Base-by-base conservation (phyloP, 140 eudicot genomes). In the Flaveria floridana region DNA sequence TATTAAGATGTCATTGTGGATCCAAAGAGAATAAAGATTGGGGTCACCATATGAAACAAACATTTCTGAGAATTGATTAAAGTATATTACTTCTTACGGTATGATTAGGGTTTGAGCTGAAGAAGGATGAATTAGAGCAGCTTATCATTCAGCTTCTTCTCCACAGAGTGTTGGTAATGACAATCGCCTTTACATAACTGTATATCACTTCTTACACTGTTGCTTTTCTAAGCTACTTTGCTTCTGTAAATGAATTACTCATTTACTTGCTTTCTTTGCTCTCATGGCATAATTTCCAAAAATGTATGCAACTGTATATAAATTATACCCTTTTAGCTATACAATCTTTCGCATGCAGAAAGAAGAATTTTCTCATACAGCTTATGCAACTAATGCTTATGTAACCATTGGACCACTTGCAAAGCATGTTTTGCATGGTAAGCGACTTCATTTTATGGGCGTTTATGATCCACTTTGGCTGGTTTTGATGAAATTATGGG, bases 291-390 rank as follows among this genome's bases (percentile, higher is more conserved):
- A 30, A 73, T 47, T 34, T 50, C 18, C 64, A 66, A 37, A 70
- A 59, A 18, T 0, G 5, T 30, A 37, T 28, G 34, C 44, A 19
- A 59, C 58, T 77, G 48, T 69, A 72, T 70, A n/a, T 70, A 52
- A 16, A 39, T 69, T 41, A 23, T 70, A 55, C 20, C 20, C 41
- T 75, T 79, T 39, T 41, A 2, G 6, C 20, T 53, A 21, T 59
- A 5, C 8, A 50, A 20, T 59, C 11, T 68, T 39, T 65, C 53
- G 75, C 44, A 64, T 84, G 84, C 88, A 94, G 99, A 90, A 88
- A 88, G 99, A 94, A 81, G 99, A 94, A 84, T 94, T 86, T 80
- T 86, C 87, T 75, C 99, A 94, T 73, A 94, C 96, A 44, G 94
- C 99, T 7, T 94, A 90, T 84, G 65, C 99, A 30, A 94, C 99